phyloP scores from a whole-genome alignment of 805 yeast species.

The Metschnikowia kunwiensis region DNA sequence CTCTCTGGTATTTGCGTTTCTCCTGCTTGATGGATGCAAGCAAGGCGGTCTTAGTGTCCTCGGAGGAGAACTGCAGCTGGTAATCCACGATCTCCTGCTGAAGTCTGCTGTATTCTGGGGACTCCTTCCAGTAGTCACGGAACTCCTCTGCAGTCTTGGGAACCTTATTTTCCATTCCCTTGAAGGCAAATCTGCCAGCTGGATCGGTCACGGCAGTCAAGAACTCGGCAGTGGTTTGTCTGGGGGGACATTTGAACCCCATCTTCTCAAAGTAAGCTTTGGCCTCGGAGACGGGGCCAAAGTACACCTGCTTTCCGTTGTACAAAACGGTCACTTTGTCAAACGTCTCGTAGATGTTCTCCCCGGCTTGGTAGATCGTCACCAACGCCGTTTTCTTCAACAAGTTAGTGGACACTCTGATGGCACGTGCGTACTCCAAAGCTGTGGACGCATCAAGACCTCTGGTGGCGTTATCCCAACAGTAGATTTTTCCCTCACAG shows the following conservation, averaged over 20 bases:
- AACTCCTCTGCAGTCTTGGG: constrained; percentile 66
- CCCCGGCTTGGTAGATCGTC: constrained; percentile 29
- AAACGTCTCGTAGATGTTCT: constrained; percentile 28
- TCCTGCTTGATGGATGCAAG: constrained; percentile 34
- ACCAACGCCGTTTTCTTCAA: constrained; percentile 18
- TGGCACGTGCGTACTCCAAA: constrained; percentile 29
- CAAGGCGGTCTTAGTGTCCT: constrained; percentile 26
- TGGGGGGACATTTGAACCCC: constrained; percentile 62
- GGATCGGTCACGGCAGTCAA: constrained; percentile 70
- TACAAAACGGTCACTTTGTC: constrained; percentile 32
- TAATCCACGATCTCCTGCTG: constrained; percentile 22
- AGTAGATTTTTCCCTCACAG: constrained; percentile 22
- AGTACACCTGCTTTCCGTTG: constrained; percentile 52
- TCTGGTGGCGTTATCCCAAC: constrained; percentile 36
- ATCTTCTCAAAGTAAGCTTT: constrained; percentile 55
- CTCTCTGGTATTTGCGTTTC: constrained; percentile 36
- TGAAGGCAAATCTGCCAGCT: constrained; percentile 47
- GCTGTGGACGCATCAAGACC: constrained; percentile 36
- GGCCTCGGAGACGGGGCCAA: constrained; percentile 56
- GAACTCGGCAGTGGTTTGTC: constrained; percentile 72
- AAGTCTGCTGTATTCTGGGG: constrained; percentile 30
- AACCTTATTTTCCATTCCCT: constrained; percentile 49
- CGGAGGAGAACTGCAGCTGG: constrained; percentile 6
- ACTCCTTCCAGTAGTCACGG: constrained; percentile 53
- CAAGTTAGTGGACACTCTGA: constrained; percentile 25